Base-by-base conservation (phyloP, 805 yeast species). In the Candida stauntonica region DNA sequence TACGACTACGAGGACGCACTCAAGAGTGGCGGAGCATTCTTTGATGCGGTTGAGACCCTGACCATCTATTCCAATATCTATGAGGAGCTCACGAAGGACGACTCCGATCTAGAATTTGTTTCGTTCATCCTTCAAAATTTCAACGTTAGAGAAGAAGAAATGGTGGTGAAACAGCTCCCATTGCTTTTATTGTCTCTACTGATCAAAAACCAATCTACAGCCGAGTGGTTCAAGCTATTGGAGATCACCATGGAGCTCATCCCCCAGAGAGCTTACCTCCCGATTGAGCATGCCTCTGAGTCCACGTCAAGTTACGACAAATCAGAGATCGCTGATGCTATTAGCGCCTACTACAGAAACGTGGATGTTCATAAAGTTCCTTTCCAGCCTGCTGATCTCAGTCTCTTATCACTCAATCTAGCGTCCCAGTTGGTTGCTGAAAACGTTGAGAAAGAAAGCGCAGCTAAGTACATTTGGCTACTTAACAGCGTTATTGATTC, bases 141-240 rank as follows among this genome's bases (percentile, higher is more conserved):
- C 63, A 75, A 85, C 46, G 77, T 88, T 20, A 75, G 73, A 29
- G 99, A 91, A 46, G 97, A 88, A 49, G 98, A 88, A 45, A 86
- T 87, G 83, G 61, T 81, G 7, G 64, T 77, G 0, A 70, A 73
- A 15, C 96, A 91, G 55, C 63, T 84, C 7, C 97, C 98, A 0
- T 60, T 86, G 30, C 70, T 84, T 1, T 55, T 88, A 1, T 48
- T 86, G 15, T 63, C 73, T 1, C 41, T 70, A 2, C 53, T 82
- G 17, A 40, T 66, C 3, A 51, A 57, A 16, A 52, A 33, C 17
- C 39, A 45, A 6, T 35, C 41, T 0, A 34, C 40, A 7, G 45
- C 36, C 1, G 40, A 51, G 7, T 70, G 79, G 66, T 52, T 71
- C 16, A 47, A 53, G 0, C 52, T 79, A 5, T 60, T 73, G 7